Evolutionary conservation across 2,329 filamentous ascomycete genomes (phyloP), one percentile per base, ranked within the genome.

Genomic region (Macrophomina pseudophaseolina): DNA sequence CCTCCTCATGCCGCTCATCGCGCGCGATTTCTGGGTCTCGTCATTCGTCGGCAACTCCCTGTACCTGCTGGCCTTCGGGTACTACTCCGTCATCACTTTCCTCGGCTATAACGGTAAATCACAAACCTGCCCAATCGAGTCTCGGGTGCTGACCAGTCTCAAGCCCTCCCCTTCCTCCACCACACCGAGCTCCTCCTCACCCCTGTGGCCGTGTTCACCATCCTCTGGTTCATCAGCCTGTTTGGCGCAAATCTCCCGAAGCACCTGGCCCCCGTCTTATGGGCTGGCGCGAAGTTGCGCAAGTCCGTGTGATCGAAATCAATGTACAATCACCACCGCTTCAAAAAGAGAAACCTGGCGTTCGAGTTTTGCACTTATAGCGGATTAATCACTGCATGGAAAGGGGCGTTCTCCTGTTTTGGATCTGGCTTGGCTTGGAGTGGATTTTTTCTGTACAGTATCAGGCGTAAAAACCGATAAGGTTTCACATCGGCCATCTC

Each of bases 11-110:
- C 88, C 88, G 23, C 76, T 90, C 48, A 80, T 87, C 49, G 81
- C 83, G 1, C 82, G 80, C 58, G 80, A 85, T 68, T 84, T 85
- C 72, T 86, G 84, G 84, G 75, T 86, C 33, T 86, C 84, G 9
- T 79, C 86, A 28, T 85, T 90, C 69, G 81, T 90, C 42, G 87
- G 87, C 33, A 90, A 91, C 73, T 85, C 87, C 1, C 83, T 90
- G 70, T 90, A 90, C 72, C 82, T 90, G n/a, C 80, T 88, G 44
- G 88, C 88, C 0, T 78, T 89, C 62, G 83, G 84, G 33, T 90
- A 90, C 78, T 90, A 90, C 77, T 88, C 86, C 73, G 85, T 90
- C 70, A 88, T 90, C 72, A 89, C 86, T 8, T 91, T 91, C 74
- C 79, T 91, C 51, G 88, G 88, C 40, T 91, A 90, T 76, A 90